A percentile compares a stretch with the other conserved stretches of the same genome.
These are phyloP conservation scores for Telopea speciosissima DNA, from an alignment of 177 flowering plant species.

Conservation along the genomic window DNA sequence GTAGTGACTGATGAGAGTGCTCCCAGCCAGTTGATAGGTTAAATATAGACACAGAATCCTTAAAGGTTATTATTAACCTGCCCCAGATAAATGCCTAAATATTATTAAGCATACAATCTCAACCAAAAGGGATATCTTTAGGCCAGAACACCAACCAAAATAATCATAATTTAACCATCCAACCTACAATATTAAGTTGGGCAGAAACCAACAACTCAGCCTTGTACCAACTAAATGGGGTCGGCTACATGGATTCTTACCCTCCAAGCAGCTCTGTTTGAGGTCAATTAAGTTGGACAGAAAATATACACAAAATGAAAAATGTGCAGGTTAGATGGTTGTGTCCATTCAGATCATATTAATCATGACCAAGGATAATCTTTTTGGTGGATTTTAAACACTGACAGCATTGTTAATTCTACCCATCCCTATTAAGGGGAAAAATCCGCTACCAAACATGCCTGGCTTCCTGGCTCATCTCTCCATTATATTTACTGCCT, in stretches of 20 bases:
- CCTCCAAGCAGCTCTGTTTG: too few relatives aligned
- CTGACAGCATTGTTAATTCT: neutral
- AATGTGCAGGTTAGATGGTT: neutral
- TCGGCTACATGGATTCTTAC: too few relatives aligned
- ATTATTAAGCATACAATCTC: neutral
- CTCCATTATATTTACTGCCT: neutral
- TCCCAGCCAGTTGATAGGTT: neutral
- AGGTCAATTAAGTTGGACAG: neutral
- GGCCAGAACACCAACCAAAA: neutral
- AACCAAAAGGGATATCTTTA: neutral
- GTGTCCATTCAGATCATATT: too few relatives aligned
- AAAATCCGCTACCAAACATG: too few relatives aligned
- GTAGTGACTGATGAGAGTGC: neutral
- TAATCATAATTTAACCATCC: neutral
- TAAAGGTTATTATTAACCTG: too few relatives aligned
- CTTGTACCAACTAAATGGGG: too few relatives aligned
- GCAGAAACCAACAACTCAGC: too few relatives aligned
- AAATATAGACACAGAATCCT: too few relatives aligned
- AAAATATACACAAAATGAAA: too few relatives aligned
- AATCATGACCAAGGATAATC: neutral
- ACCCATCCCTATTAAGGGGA: neutral
- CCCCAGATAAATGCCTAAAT: too few relatives aligned
- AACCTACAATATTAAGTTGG: neutral
- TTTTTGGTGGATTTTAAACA: neutral
- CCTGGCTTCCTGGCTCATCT: too few relatives aligned